Evolutionary conservation across 331 rosid genomes (phyloP), one percentile per base, ranked within the genome.

Genomic region (Cydonia oblonga): DNA sequence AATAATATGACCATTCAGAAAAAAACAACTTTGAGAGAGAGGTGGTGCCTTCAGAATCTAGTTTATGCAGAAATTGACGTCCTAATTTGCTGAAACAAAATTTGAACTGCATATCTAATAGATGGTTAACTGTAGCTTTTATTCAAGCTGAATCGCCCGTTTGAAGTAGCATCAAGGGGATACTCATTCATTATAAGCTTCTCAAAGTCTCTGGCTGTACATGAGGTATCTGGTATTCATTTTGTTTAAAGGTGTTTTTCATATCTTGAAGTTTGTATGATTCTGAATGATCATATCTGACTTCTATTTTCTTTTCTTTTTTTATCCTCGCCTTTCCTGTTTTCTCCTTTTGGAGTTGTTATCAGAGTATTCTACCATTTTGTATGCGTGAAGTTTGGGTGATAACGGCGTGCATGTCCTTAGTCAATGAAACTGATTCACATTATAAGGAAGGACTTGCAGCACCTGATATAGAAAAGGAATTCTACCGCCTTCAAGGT

Each of bases 381-480:
- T 95, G 96, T 70, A 86, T 87, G 97, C 96, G 97, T 72, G 99
- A 95, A 88, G 89, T 91, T 69, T 95, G 99, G 99, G 93, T 88
- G 71, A 79, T 89, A 79, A 89, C 96, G 66, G 96, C 97, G 82
- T 91, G 96, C 88, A 64, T 86, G 84, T 87, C 90, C 67, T 82
- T 95, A 72, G 83, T 88, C 82, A 78, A 86, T 68, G 92, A 91
- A 78, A 89, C 89, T 69, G 83, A 85, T 79, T 88, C 92, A 70
- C 90, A 81, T 80, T 88, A 86, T 87, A 79, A 68, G 20, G 90
- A 89, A 68, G 97, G 90, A 69, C 85, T 78, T 64, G 83, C 85
- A 72, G 84, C 81, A 70, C 84, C 86, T 72, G 97, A 91, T 59
- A 65, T 86, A 77, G 97, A 95, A 81, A 95, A 91, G 83, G 97